Conservation (phyloP, 768 basidiomycete genomes). For the Suillus luteus region DNA sequence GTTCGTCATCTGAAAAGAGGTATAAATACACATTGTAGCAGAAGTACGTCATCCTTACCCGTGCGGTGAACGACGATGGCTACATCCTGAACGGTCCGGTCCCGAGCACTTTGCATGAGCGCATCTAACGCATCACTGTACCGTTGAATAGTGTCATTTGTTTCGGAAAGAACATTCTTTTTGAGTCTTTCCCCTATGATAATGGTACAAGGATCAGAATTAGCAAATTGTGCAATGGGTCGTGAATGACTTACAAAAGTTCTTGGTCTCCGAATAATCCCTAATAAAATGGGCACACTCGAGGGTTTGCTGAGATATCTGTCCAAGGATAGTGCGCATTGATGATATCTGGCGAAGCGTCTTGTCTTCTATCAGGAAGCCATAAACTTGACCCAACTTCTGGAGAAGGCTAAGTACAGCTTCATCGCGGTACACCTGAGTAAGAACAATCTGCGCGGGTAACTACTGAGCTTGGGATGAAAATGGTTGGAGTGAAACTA, state of each 20-base stretch:
- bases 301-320: constrained; percentile 8
- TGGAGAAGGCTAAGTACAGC: constrained; percentile 10
- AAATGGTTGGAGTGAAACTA: background rate
- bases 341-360: constrained; percentile 5
- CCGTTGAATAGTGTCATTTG: background rate
- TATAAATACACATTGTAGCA: background rate
- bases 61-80: constrained; percentile 2
- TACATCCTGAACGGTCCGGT: constrained; percentile 3
- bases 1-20: background rate
- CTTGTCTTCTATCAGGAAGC: constrained; percentile 8
- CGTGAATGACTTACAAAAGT: constrained; percentile 11
- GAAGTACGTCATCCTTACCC: constrained; percentile 3
- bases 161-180: background rate
- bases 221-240: background rate
- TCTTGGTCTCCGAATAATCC: constrained; percentile 13
- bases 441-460: background rate
- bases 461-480: background rate
- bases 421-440: constrained; percentile 8
- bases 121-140: constrained; percentile 7
- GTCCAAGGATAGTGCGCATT: constrained; percentile 2
- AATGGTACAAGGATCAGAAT: background rate
- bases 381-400: constrained; percentile 11
- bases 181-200: constrained; percentile 3
- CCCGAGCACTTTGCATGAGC: constrained; percentile 10
- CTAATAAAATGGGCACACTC: constrained; percentile 14